Evolutionary conservation across 164 flowering plant species (phyloP), one percentile per base, ranked within the genome.

Genomic region (Macadamia integrifolia): DNA sequence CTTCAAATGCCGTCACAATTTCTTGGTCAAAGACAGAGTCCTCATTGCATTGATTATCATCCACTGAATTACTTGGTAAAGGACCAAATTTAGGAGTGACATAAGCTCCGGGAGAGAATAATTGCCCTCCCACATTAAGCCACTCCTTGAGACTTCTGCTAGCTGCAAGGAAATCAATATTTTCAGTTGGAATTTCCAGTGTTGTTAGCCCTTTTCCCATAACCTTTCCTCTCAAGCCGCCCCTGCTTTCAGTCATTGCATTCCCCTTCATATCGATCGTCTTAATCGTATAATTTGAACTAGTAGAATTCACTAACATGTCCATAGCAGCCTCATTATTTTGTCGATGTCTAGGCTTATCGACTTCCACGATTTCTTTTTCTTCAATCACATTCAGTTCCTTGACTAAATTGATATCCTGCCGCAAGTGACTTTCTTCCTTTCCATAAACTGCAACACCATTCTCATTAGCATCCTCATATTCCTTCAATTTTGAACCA

Each of bases 11-110:
- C 43, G 77, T 74, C 56, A 81, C 67, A 66, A 83, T 28, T 17
- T 79, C 81, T 14, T 78, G 77, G 53, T 75, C 77, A 42, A 83
- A 79, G 14, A 74, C 65, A 6, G 60, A 50, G 11, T 11, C 69
- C 6, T 63, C 66, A 53, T 63, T 67, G 70, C 62, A 46, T 31
- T 72, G 64, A 48, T 30, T 63, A 60, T 6, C 56, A 5, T 62
- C 29, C 23, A 10, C 14, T 3, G 68, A 23, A 17, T n/a, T n/a
- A 17, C 15, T 40, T 23, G 75, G 65, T 13, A 56, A 43, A 53
- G 49, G 10, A 14, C 84, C 81, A 55, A 81, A 80, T 64, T 71
- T 80, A 43, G 85, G 85, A 7, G 81, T 78, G 23, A 64, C 73
- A 60, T 74, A 67, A 5, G 65, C 72, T 42, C 72, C 77, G 18